Base-by-base conservation (phyloP, 495 filamentous ascomycete genomes). In the Friedmanniomyces simplex region DNA sequence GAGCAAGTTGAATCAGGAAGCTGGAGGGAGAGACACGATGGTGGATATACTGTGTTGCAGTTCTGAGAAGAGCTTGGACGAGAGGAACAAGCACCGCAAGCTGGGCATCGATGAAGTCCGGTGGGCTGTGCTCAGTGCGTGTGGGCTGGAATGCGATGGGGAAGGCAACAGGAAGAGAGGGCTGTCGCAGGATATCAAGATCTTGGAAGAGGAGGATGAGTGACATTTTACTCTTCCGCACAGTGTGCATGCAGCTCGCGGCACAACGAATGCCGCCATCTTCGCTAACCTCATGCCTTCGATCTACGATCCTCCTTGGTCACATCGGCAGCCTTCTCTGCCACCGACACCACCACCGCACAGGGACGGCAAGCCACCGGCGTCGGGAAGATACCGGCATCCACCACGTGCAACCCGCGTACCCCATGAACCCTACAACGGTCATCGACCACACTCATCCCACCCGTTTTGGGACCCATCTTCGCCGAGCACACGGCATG, bases 341-440 rank as follows among this genome's bases (percentile, higher is more conserved):
- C 81, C 63, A 84, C 77, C 21, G 72, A 73, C 66, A 84, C 55
- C 1, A 83, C 80, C 25, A 50, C 64, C 78, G 53, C 79, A 71
- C 79, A 83, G 83, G 34, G 79, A 78, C 7, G 81, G 81, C 68
- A 84, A 82, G 13, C 84, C 76, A 62, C 81, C 80, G 14, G 80
- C 80, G 68, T 85, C 80, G 0, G 81, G 25, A 24, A 49, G 46
- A 24, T 49, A 21, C 46, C 22, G 46, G 20, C 7, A 5, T 8
- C 46, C 18, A 73, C 75, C 2, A 78, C 73, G 7, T 77, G 74
- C 20, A 79, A 66, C 41, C 77, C 76, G 6, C 68, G 50, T 12
- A 72, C 68, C 1, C 77, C 77, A 48, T 73, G 74, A 0, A 79
- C 77, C 46, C 63, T 63, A 2, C 77, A 66, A n/a, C 71, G 66